Percentiles rank a stretch among this genome's conserved stretches.
Evolutionary conservation across 2,329 filamentous ascomycete genomes (phyloP).

Genomic region (Claviceps digitariae): DNA sequence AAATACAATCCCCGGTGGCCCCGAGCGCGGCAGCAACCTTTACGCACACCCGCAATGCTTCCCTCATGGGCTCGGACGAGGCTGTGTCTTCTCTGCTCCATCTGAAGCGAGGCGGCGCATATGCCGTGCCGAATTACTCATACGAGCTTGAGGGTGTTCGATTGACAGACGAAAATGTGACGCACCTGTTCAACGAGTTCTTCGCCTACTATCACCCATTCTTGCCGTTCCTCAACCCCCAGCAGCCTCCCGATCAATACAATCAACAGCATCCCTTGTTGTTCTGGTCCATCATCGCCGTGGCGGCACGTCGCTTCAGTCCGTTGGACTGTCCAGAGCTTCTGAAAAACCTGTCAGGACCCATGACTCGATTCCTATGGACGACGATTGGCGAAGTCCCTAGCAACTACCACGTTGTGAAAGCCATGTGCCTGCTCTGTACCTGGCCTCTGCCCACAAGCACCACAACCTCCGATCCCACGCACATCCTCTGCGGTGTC

Average conservation of each 20-base stretch:
- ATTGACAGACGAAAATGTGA: constrained; percentile 48
- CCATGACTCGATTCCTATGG: constrained; percentile 61
- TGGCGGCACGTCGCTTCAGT: constrained; percentile 58
- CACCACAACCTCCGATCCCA: constrained; percentile 66
- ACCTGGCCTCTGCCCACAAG: constrained; percentile 77
- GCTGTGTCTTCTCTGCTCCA: constrained; percentile 53
- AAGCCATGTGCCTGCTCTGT: constrained; percentile 66
- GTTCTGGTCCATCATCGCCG: constrained; percentile 73
- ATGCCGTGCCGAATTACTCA: constrained; percentile 44
- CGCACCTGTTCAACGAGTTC: constrained; percentile 58
- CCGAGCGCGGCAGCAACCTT: constrained; percentile 38
- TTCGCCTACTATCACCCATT: constrained; percentile 67
- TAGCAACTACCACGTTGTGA: constrained; percentile 67
- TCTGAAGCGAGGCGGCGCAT: constrained; percentile 51
- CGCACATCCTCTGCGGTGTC: constrained; percentile 66
- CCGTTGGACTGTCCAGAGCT: constrained; percentile 42
- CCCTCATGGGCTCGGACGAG: constrained; percentile 54
- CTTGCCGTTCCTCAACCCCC: constrained; percentile 57
- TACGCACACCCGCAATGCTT: constrained; percentile 46
- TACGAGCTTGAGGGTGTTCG: constrained; percentile 51
- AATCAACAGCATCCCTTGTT: constrained; percentile 66
- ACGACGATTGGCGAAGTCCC: constrained; percentile 64
- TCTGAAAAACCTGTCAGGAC: constrained; percentile 53
- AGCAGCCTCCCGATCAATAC: constrained; percentile 57
- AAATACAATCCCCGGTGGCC: constrained; percentile 45